phyloP scores from a whole-genome alignment of 768 basidiomycete species.

The Chiua virens region DNA sequence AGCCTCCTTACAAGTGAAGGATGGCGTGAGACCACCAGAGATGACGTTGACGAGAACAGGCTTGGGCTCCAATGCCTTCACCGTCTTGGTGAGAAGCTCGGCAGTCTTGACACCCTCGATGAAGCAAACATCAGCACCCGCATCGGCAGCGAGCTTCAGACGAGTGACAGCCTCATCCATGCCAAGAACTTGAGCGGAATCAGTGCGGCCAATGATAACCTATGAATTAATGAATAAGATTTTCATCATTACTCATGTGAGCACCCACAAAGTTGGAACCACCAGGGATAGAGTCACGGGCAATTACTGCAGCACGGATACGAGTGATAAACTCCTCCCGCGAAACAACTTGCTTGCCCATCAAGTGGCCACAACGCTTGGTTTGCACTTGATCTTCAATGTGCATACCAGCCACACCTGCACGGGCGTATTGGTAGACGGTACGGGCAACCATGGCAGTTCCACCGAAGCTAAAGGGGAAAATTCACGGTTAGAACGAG shows the following conservation, averaged over 20 bases:
- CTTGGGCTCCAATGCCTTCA: constrained; percentile 67
- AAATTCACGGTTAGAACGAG: constrained; percentile 6
- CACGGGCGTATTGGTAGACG: constrained; percentile 64
- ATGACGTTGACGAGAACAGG: constrained; percentile 82
- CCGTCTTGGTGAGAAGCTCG: constrained; percentile 61
- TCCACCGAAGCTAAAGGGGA: constrained; percentile 55
- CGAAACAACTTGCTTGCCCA: constrained; percentile 81
- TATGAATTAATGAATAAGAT: constrained; percentile 17
- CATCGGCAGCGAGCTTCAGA: constrained; percentile 67
- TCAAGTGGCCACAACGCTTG: constrained; percentile 74
- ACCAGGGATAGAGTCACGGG: constrained; percentile 73
- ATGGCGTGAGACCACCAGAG: constrained; percentile 74
- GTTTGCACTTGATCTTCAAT: constrained; percentile 85
- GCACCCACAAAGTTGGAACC: constrained; percentile 66
- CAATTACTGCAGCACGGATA: constrained; percentile 74
- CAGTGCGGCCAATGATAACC: constrained; percentile 76
- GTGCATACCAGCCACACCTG: constrained; percentile 73
- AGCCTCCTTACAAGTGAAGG: constrained; percentile 68
- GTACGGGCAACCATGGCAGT: constrained; percentile 76
- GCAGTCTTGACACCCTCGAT: constrained; percentile 76
- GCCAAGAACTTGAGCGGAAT: constrained; percentile 75
- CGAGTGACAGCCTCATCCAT: constrained; percentile 74
- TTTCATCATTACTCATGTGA: neutral
- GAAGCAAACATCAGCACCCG: constrained; percentile 79
- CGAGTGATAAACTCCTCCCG: constrained; percentile 74